Percentiles rank a stretch among this genome's conserved stretches.
phyloP scores from a whole-genome alignment of 768 basidiomycete genomes.

The Suillus spraguei region DNA sequence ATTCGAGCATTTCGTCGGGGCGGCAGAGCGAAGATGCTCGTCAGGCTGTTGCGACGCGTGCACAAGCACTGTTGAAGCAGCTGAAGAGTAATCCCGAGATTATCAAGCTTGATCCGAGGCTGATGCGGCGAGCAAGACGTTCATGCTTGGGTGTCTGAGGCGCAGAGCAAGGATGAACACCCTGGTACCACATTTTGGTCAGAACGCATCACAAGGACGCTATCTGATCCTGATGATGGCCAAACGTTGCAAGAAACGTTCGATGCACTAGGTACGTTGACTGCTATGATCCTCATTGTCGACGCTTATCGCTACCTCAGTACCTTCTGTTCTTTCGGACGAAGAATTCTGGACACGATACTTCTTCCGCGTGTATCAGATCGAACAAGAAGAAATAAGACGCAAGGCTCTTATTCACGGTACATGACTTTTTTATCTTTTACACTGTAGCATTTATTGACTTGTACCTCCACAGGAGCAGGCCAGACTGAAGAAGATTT shows the following conservation, averaged over 20 bases:
- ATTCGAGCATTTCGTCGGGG: slow-evolving; percentile 28
- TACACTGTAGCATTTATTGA: slow-evolving; percentile 12
- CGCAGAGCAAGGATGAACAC: slow-evolving; percentile 59
- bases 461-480: slow-evolving; percentile 43
- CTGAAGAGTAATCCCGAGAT: slow-evolving; percentile 77
- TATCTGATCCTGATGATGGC: slow-evolving; percentile 56
- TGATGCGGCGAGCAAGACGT: slow-evolving; percentile 59
- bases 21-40: slow-evolving; percentile 42
- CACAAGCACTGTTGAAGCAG: slow-evolving; percentile 74
- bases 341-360: slow-evolving; percentile 85
- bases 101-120: slow-evolving; percentile 69
- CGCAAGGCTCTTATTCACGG: slow-evolving; percentile 79
- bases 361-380: slow-evolving; percentile 87
- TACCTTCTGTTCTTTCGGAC: slow-evolving; percentile 64
- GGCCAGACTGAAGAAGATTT: slow-evolving; percentile 83
- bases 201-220: slow-evolving; percentile 46
- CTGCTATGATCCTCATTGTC: slow-evolving; percentile 2
- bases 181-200: slow-evolving; percentile 52
- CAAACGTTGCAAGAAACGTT: slow-evolving; percentile 52
- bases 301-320: slow-evolving; percentile 39
- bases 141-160: slow-evolving; percentile 62
- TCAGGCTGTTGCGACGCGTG: slow-evolving; percentile 68
- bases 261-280: slow-evolving; percentile 59
- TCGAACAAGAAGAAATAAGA: slow-evolving; percentile 74
- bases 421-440: slow-evolving; percentile 30